Conservation (phyloP, 2,329 filamentous ascomycete species). For the Capronia epimyces region DNA sequence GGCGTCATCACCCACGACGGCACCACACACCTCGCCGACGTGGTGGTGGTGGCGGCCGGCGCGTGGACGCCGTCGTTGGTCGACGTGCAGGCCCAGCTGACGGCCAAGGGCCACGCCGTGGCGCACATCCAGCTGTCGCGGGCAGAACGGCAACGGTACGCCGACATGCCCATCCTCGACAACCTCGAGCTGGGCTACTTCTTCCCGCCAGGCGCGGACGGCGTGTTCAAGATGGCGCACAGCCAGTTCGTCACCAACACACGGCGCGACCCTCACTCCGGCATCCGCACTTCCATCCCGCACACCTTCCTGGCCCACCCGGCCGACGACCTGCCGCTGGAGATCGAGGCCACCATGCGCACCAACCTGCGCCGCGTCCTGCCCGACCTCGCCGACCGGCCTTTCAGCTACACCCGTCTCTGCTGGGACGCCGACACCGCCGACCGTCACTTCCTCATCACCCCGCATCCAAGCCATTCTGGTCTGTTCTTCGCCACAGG, state of each 20-base stretch:
- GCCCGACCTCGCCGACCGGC: conserved; percentile 47
- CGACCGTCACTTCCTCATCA: conserved; percentile 50
- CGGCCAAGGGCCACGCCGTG: conserved; percentile 21
- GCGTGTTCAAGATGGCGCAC: conserved; percentile 14
- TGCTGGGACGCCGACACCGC: conserved; percentile 55
- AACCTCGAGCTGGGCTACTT: conserved; percentile 22
- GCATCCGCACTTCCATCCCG: background rate
- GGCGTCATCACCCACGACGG: conserved; percentile 22
- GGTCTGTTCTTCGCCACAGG: conserved; percentile 48
- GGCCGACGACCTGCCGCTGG: conserved; percentile 33
- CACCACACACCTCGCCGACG: conserved; percentile 18
- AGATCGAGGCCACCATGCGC: conserved; percentile 43
- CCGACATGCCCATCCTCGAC: conserved; percentile 20
- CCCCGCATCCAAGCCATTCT: conserved; percentile 41
- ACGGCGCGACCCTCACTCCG: background rate
- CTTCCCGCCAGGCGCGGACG: conserved; percentile 10
- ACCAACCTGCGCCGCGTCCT: conserved; percentile 47
- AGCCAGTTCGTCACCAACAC: conserved; percentile 12
- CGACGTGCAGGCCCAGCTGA: conserved; percentile 22
- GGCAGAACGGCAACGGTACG: conserved; percentile 19
- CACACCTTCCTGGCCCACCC: conserved; percentile 9
- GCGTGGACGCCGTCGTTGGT: conserved; percentile 23
- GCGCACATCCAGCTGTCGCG: conserved; percentile 26
- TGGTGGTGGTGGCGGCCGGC: conserved; percentile 23
- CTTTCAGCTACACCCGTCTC: conserved; percentile 48